Evolutionary conservation across 805 yeast species (phyloP).

Genomic region (Tetrapisispora namnaoensis): DNA sequence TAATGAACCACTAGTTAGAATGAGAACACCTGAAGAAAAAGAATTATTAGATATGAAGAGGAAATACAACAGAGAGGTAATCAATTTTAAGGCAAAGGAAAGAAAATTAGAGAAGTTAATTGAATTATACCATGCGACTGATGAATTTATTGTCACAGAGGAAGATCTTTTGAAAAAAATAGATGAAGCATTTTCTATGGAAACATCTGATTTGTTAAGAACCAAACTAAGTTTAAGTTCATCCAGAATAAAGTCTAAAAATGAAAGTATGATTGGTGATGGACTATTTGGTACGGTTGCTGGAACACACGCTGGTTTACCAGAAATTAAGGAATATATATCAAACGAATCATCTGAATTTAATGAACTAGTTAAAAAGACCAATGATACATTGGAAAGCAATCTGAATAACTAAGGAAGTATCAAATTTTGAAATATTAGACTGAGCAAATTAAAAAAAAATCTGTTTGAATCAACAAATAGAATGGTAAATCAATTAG

Average conservation of each 20-base stretch:
- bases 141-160: slow-evolving; percentile 64
- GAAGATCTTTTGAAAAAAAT: slow-evolving; percentile 37
- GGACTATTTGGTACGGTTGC: slow-evolving; percentile 32
- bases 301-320: slow-evolving; percentile 27
- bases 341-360: slow-evolving; percentile 27
- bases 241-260: slow-evolving; percentile 11
- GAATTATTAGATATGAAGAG: slow-evolving; percentile 49
- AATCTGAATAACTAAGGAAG: neutral
- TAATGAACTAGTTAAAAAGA: slow-evolving; percentile 17
- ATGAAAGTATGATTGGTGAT: slow-evolving; percentile 24
- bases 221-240: slow-evolving; percentile 13
- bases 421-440: neutral
- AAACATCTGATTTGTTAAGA: slow-evolving; percentile 13
- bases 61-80: slow-evolving; percentile 51
- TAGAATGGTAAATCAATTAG: neutral
- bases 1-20: slow-evolving; percentile 60
- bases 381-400: neutral
- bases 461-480: neutral
- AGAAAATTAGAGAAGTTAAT: slow-evolving; percentile 48
- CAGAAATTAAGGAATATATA: slow-evolving; percentile 29
- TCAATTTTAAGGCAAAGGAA: slow-evolving; percentile 44
- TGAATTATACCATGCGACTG: slow-evolving; percentile 62
- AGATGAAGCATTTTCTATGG: slow-evolving; percentile 20
- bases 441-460: neutral
- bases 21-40: slow-evolving; percentile 62